Evolutionary conservation across 1,284 basidiomycete species (phyloP), one percentile per base, ranked within the genome.

Genomic region (Cutaneotrichosporon sp.): DNA sequence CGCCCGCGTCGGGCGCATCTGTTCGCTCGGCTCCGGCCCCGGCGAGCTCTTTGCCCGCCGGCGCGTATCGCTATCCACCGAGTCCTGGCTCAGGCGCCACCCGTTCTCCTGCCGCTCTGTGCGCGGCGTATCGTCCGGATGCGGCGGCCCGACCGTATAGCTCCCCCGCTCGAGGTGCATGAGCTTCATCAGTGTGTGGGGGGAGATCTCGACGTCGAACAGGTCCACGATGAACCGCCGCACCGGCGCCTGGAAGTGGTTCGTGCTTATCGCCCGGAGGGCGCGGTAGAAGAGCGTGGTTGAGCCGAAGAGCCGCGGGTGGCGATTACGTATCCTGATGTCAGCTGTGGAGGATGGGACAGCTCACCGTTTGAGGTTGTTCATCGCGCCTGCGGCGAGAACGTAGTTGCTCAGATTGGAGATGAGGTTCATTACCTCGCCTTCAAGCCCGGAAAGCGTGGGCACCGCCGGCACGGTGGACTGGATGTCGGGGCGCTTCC

Each of bases 331-430:
- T 76, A 94, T 82, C 62, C 89, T 91, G 64, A 46, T 17, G 51
- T 33, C 45, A 34, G 33, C 29, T 43, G 12, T n/a, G 19, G 25
- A 25, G 12, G 25, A 10, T 12, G 25, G 8, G 43, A 12, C 22
- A 19, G 70, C 80, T 56, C 65, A 90, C 89, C 82, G 84, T 29
- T 88, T 85, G 34, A 97, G 77, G 24, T 87, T 86, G 52, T 89
- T 82, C 26, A 92, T 96, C 3, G 92, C 90, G 20, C 87, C 83
- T 61, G 93, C 93, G 4, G 93, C 92, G 51, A 98, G 86, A 48
- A 98, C 92, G 22, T 93, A 90, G 66, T 98, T 99, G 42, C 90
- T 87, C 34, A 98, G 79, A 68, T 97, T 97, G 63, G 93, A 87
- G 45, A 99, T 88, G 9, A 90, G 86, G 5, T 85, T 85, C 64